Evolutionary conservation across 2,329 filamentous ascomycete species (phyloP), one percentile per base, ranked within the genome.

Genomic region (Alternaria sp.): DNA sequence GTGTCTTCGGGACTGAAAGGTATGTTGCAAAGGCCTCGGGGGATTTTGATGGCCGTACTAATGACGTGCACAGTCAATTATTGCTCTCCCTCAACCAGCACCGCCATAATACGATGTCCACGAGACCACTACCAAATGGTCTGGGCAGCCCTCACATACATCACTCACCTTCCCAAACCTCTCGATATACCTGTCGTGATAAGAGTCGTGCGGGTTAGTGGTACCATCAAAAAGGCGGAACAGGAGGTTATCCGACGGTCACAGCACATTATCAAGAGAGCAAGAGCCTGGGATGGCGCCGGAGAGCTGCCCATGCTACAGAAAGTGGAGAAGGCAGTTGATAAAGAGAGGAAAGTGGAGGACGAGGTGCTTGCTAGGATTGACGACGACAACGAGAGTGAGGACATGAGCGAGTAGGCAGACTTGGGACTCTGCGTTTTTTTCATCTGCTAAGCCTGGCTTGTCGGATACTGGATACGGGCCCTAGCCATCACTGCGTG

Each of bases 201-300:
- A 64, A 89, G 90, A 46, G 93, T 99, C 14, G 87, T 97, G 7
- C 86, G 92, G 63, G 92, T 97, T 14, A 95, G 92, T 66, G 95
- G 94, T 16, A 99, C 95, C 3, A 97, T 99, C 73, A 90, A 90
- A 69, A 97, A 97, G 79, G 90, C 89, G 3, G 94, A 98, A 79
- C 90, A 97, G 75, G 94, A 97, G 78, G 93, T 93, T 36, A 91
- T 98, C 71, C 86, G 89, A 4, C 85, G 92, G 62, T 92, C 93
- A 43, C 89, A 91, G 68, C 83, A 85, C 58, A 86, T 93, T 58
- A 89, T 97, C 61, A 82, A 91, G 44, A 86, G 88, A 30, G 89
- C 90, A 54, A 86, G 86, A 73, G 85, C 85, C 28, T 83, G 59
- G 40, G 68, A 75, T 10, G 62, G 54, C 25, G 27, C 25, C 1